Conservation (phyloP, 345 rosid species). For the Murraya koenigii region DNA sequence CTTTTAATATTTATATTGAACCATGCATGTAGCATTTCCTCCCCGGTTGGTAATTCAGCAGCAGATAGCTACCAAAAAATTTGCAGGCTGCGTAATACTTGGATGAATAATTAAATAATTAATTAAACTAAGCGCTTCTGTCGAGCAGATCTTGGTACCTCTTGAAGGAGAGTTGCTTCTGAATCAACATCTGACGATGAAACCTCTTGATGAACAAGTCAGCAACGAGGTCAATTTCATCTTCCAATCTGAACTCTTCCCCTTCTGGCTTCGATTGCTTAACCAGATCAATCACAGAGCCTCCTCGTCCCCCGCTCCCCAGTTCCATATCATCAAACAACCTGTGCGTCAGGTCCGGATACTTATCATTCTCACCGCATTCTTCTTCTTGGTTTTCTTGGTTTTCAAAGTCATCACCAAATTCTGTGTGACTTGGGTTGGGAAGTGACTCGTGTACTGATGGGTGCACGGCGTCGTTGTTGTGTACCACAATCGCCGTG, state of each 20-base stretch:
- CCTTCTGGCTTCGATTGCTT: conserved; percentile 65
- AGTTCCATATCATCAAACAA: conserved; percentile 25
- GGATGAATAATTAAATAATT: neutral
- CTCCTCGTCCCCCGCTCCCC: conserved; percentile 41
- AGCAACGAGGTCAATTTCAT: conserved; percentile 76
- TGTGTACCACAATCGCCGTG: conserved; percentile 11
- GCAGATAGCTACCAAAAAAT: neutral
- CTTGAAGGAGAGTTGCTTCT: conserved; percentile 66
- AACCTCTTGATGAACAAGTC: conserved; percentile 74
- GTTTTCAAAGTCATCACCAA: neutral
- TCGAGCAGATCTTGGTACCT: conserved; percentile 29
- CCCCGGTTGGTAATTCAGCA: neutral
- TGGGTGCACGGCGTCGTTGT: conserved; percentile 3
- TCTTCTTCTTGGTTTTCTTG: conserved; percentile 10
- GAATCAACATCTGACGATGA: conserved; percentile 68
- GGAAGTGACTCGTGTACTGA: conserved; percentile 16
- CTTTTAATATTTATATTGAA: too few relatives aligned
- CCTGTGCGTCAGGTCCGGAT: conserved; percentile 56
- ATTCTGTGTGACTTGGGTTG: conserved; percentile 9
- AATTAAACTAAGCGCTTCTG: neutral
- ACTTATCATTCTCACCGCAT: conserved; percentile 28
- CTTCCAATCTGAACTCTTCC: conserved; percentile 72
- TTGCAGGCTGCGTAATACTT: neutral
- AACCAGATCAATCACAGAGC: conserved; percentile 74
- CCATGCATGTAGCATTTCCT: too few relatives aligned